Conservation (phyloP, 202 grass and related monocot species). For the Setaria italica region DNA sequence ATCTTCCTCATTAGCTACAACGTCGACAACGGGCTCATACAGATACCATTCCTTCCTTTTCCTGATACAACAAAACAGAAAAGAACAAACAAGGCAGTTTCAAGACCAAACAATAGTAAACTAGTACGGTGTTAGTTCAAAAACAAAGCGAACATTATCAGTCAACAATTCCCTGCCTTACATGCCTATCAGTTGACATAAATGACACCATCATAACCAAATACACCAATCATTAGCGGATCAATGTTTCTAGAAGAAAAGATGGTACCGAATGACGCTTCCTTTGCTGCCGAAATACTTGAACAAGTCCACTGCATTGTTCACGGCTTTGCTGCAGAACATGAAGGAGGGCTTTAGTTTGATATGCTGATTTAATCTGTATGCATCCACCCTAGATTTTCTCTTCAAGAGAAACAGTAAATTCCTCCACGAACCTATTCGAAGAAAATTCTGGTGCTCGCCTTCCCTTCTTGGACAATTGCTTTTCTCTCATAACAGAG, state of each 20-base stretch:
- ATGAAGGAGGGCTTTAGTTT: not conserved
- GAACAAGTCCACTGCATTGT: constrained; percentile 79
- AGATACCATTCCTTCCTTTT: constrained; percentile 93
- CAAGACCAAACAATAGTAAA: not conserved
- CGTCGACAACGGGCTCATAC: constrained; percentile 79
- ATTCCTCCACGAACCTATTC: constrained; percentile 63
- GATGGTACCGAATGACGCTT: constrained; percentile 73
- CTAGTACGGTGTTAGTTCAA: constrained; percentile 3
- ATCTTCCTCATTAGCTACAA: constrained; percentile 69
- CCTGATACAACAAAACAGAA: constrained; percentile 52
- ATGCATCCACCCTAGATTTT: constrained; percentile 13
- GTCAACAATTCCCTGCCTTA: not conserved
- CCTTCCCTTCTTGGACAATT: constrained; percentile 82
- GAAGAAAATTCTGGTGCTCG: constrained; percentile 77
- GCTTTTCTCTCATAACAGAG: constrained; percentile 88
- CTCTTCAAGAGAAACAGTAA: constrained; percentile 6
- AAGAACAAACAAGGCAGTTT: constrained; percentile 4
- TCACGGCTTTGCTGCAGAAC: constrained; percentile 78
- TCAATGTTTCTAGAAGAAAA: not conserved
- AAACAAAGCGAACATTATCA: not conserved
- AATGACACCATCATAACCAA: not conserved
- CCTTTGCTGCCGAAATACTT: constrained; percentile 97
- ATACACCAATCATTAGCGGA: not conserved
- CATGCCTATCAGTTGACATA: not conserved
- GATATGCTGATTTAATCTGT: not conserved